Conservation (phyloP, 1,139 yeast species). For the Suhomyces taliae region DNA sequence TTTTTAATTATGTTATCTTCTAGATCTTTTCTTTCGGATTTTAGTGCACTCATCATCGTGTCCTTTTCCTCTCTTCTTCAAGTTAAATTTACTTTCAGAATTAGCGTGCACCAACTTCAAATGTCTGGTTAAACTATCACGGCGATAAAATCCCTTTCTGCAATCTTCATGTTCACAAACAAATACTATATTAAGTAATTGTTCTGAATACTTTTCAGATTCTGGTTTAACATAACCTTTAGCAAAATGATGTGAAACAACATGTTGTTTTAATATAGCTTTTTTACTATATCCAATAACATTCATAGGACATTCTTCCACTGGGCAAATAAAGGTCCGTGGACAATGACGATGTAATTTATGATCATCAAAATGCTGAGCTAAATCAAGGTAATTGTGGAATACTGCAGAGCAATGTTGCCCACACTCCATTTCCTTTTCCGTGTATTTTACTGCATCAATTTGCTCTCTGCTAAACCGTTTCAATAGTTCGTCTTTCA, state of each 20-base stretch:
- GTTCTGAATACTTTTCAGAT: conserved; percentile 8
- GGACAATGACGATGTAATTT: conserved; percentile 12
- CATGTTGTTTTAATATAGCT: conserved; percentile 63
- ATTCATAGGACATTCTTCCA: conserved; percentile 59
- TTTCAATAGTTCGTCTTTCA: conserved; percentile 9
- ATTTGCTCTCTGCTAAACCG: conserved; percentile 8
- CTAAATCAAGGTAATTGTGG: conserved; percentile 12
- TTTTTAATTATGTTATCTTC: conserved; percentile 2
- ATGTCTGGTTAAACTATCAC: conserved; percentile 58
- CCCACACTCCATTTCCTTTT: conserved; percentile 12
- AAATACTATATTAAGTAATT: conserved; percentile 13
- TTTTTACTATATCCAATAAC: conserved; percentile 58
- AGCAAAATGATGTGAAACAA: conserved; percentile 51
- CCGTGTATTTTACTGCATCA: conserved; percentile 9
- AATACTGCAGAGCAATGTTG: conserved; percentile 14
- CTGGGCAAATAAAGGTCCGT: conserved; percentile 45
- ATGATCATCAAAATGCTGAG: conserved; percentile 14
- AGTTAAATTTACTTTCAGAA: conserved; percentile 8
- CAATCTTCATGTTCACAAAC: conserved; percentile 37
- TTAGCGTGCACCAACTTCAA: conserved; percentile 52
- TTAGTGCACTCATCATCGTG: background rate
- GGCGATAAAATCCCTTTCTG: conserved; percentile 54
- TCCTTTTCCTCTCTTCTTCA: conserved; percentile 4
- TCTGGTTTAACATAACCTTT: conserved; percentile 21
- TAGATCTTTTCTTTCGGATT: no score